phyloP scores from a whole-genome alignment of 2,329 filamentous ascomycete species.

The Fusarium beomiforme region DNA sequence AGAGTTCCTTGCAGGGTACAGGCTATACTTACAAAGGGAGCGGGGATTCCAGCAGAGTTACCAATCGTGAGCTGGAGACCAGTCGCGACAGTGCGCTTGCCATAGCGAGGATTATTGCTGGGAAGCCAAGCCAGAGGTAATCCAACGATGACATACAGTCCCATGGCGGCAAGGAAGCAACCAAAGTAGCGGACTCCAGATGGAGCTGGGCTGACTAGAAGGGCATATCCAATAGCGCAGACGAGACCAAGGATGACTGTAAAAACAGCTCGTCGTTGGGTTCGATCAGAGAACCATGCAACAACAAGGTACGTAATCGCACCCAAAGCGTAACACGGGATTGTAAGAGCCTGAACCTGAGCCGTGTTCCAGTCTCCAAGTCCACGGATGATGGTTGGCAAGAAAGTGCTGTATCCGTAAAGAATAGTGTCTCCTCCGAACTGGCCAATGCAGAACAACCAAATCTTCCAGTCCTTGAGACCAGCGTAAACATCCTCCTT shows the following conservation, averaged over 20 bases:
- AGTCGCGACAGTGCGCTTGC: constrained; percentile 70
- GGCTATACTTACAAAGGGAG: constrained; percentile 57
- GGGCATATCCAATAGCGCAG: constrained; percentile 64
- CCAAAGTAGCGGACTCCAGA: constrained; percentile 69
- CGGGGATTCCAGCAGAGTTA: constrained; percentile 71
- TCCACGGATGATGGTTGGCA: constrained; percentile 72
- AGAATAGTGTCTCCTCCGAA: constrained; percentile 72
- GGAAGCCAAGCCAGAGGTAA: constrained; percentile 56
- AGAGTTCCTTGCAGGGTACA: fast-evolving
- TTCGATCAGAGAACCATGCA: constrained; percentile 67
- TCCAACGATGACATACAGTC: constrained; percentile 61
- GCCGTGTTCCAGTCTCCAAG: constrained; percentile 57
- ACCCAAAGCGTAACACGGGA: constrained; percentile 72
- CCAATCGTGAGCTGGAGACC: constrained; percentile 72
- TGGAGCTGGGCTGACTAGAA: constrained; percentile 64
- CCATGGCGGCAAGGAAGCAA: constrained; percentile 70
- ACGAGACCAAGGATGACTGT: constrained; percentile 62
- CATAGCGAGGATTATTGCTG: constrained; percentile 70
- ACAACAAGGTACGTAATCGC: constrained; percentile 67
- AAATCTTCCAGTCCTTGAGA: constrained; percentile 69
- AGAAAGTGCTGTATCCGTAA: constrained; percentile 70
- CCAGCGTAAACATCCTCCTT: constrained; percentile 68
- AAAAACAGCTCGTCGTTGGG: constrained; percentile 65
- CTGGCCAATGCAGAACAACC: constrained; percentile 66
- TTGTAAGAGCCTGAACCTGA: constrained; percentile 71